Conservation (phyloP, 768 basidiomycete genomes). For the Termitomyces eurrhizus region DNA sequence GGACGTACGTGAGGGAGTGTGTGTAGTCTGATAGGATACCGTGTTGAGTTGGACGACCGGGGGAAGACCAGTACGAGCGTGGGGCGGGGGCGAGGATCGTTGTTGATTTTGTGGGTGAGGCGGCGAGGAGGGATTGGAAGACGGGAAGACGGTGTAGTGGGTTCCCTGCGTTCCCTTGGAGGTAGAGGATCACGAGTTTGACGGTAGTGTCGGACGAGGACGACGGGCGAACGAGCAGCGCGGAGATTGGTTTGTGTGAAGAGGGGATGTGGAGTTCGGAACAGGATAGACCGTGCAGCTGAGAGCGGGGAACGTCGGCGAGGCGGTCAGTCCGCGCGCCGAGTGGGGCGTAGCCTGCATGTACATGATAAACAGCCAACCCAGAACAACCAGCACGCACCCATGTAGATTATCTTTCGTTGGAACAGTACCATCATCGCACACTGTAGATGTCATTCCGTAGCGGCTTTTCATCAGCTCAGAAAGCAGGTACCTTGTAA, state of each 20-base stretch:
- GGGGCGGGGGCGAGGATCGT: slow-evolving; percentile 26
- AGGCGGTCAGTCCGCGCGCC: slow-evolving; percentile 35
- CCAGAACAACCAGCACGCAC: slow-evolving; percentile 11
- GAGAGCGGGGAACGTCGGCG: slow-evolving; percentile 9
- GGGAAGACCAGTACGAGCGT: slow-evolving; percentile 47
- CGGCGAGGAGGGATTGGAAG: slow-evolving; percentile 20
- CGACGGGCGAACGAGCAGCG: neutral
- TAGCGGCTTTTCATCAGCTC: neutral
- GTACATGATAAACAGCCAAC: neutral
- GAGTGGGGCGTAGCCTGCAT: slow-evolving; percentile 32
- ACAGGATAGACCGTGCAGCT: slow-evolving; percentile 12
- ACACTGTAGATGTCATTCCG: slow-evolving; percentile 27
- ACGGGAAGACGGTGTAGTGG: slow-evolving; percentile 42
- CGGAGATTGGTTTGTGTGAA: neutral
- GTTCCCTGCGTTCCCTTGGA: slow-evolving; percentile 43
- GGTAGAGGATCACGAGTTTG: slow-evolving; percentile 18
- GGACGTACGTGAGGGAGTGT: slow-evolving; percentile 26
- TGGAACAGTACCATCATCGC: slow-evolving; percentile 45
- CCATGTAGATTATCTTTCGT: slow-evolving; percentile 49
- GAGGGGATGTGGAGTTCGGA: slow-evolving; percentile 15
- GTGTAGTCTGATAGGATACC: slow-evolving; percentile 39
- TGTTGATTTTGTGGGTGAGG: neutral
- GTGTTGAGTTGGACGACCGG: slow-evolving; percentile 30
- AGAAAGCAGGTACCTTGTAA: slow-evolving; percentile 27
- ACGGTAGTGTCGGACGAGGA: too few relatives aligned